Conservation (phyloP, 2,329 filamentous ascomycete genomes). For the Raffaelea deltoideospora region DNA sequence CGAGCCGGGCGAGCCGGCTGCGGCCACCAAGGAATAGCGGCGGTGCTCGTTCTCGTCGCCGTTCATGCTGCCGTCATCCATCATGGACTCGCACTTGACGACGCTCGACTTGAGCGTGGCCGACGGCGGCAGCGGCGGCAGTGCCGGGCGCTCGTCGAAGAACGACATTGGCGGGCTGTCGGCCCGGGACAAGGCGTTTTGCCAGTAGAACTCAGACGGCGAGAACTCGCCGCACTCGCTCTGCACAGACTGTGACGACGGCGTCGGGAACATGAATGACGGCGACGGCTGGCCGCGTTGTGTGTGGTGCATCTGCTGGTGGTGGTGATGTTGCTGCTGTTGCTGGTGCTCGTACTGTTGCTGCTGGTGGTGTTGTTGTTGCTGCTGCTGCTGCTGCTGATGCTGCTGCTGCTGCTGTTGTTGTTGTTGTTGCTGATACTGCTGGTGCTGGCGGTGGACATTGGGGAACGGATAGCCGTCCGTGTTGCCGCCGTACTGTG, state of each 20-base stretch:
- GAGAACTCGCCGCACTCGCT: conserved; percentile 5
- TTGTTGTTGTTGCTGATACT: background rate
- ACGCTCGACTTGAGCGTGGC: conserved; percentile 8
- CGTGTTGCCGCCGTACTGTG: too few relatives aligned
- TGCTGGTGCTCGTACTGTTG: background rate
- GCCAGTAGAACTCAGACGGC: conserved; percentile 8
- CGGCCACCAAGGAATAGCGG: too few relatives aligned
- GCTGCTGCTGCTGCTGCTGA: conserved; percentile 30
- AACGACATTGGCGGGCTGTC: conserved; percentile 12
- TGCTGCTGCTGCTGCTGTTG: background rate
- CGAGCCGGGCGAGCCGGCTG: background rate
- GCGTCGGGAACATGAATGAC: conserved; percentile 1
- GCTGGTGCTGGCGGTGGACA: background rate
- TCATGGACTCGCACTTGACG: conserved; percentile 2
- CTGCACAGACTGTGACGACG: background rate
- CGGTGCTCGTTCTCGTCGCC: background rate
- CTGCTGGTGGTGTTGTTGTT: background rate
- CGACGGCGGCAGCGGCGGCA: conserved; percentile 8
- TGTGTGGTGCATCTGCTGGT: conserved; percentile 55
- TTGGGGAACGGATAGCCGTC: conserved; percentile 5
- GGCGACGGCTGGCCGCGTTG: conserved; percentile 34
- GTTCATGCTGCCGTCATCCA: background rate
- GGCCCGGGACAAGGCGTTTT: conserved; percentile 1
- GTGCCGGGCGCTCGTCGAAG: conserved; percentile 10
- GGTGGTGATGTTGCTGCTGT: background rate